Conservation (phyloP, 495 filamentous ascomycete species). For the Daldinia caldariorum region DNA sequence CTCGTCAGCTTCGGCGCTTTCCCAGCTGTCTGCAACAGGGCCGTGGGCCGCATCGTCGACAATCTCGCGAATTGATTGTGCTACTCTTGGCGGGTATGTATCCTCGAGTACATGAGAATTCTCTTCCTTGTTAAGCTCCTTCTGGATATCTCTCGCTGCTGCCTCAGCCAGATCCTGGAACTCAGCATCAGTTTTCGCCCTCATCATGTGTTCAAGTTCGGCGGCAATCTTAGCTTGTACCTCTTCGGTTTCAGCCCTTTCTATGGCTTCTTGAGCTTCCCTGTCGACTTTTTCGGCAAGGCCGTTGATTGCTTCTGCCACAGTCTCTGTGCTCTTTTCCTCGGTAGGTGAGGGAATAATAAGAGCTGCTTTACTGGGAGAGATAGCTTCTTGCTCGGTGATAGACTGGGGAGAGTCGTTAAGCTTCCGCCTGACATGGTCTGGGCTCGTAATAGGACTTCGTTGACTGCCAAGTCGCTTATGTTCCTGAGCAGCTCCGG, state of each 20-base stretch:
- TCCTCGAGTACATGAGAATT: constrained; percentile 62
- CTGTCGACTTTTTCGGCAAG: constrained; percentile 73
- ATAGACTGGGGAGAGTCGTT: constrained; percentile 45
- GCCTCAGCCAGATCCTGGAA: constrained; percentile 55
- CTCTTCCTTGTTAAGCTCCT: constrained; percentile 66
- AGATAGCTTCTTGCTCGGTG: constrained; percentile 19
- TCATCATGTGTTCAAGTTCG: constrained; percentile 54
- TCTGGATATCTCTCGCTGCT: constrained; percentile 62
- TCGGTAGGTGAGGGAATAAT: constrained; percentile 2
- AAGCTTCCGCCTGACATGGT: constrained; percentile 56
- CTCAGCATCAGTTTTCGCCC: constrained; percentile 56
- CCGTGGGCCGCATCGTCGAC: constrained; percentile 67
- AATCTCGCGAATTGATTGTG: constrained; percentile 66
- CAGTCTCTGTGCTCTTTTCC: constrained; percentile 67
- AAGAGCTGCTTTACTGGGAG: constrained; percentile 9
- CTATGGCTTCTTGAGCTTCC: constrained; percentile 73
- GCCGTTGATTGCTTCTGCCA: constrained; percentile 74
- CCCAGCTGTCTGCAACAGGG: constrained; percentile 76
- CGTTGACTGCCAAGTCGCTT: constrained; percentile 54
- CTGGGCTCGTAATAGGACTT: constrained; percentile 53
- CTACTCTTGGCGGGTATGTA: constrained; percentile 59
- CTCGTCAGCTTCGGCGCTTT: constrained; percentile 77
- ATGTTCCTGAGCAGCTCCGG: constrained; percentile 48
- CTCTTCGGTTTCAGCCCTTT: constrained; percentile 64
- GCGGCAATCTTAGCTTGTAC: constrained; percentile 59